Evolutionary conservation across 306 rosid species (phyloP).

Genomic region (Inga laurina): DNA sequence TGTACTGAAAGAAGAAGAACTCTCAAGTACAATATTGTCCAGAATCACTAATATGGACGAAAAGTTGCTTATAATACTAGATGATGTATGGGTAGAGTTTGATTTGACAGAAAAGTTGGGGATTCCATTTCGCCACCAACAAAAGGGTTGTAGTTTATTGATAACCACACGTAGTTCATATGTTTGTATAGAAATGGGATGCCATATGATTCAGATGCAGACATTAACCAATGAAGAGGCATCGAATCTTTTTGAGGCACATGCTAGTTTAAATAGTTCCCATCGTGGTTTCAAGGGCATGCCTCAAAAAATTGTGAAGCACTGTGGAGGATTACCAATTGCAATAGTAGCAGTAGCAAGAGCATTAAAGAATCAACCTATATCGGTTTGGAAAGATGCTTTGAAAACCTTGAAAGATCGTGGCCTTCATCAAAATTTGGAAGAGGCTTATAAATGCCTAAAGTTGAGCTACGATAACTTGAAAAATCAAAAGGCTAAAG

Average conservation of each 20-base stretch:
- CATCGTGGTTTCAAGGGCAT: not conserved
- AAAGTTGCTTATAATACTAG: no score
- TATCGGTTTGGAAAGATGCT: not conserved
- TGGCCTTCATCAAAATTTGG: not conserved
- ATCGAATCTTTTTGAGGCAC: not conserved
- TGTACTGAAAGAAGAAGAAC: not conserved
- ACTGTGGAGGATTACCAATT: slow-evolving; percentile 31
- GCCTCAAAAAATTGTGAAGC: not conserved
- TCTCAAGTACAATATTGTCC: no score
- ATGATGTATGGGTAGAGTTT: no score
- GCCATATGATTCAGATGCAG: not conserved
- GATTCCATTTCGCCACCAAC: no score
- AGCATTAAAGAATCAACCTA: not conserved
- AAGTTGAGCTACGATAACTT: slow-evolving; percentile 30
- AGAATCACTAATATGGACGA: no score
- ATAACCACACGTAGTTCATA: no score
- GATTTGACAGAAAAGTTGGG: no score
- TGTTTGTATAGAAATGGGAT: no score
- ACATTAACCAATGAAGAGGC: slow-evolving; percentile 3
- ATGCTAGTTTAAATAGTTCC: not conserved
- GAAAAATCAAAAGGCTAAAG: not conserved
- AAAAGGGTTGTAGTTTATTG: no score
- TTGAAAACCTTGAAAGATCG: not conserved
- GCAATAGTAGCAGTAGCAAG: not conserved
- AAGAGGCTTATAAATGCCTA: slow-evolving; percentile 12